Conservation (phyloP, 192 early-diverging fungal genomes). For the Thamnidium elegans region DNA sequence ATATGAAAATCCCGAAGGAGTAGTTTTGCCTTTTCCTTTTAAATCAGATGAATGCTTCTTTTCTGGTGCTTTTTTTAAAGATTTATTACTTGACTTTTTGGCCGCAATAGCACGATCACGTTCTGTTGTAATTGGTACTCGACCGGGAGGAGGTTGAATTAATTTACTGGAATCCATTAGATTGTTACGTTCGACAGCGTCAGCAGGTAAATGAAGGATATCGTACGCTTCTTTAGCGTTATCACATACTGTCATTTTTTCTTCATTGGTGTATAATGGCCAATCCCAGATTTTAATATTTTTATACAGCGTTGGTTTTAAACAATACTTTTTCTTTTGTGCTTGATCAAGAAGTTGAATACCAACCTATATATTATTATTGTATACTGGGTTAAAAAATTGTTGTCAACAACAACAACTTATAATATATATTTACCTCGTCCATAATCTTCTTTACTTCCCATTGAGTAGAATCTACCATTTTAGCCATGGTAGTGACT, state of each 20-base stretch:
- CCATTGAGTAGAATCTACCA: too few relatives aligned
- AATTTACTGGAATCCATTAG: conserved; percentile 4
- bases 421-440: too few relatives aligned
- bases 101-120: background rate
- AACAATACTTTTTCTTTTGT: conserved; percentile 11
- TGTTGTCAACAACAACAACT: too few relatives aligned
- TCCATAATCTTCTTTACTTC: too few relatives aligned
- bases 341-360: conserved; percentile 10
- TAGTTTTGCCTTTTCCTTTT: too few relatives aligned
- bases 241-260: conserved; percentile 15
- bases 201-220: conserved; percentile 14
- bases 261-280: conserved; percentile 21
- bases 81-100: too few relatives aligned
- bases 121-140: background rate
- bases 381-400: too few relatives aligned
- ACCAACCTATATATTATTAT: conserved; percentile 10
- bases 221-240: conserved; percentile 25
- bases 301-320: conserved; percentile 25
- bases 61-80: too few relatives aligned
- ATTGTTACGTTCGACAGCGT: conserved; percentile 21
- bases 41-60: too few relatives aligned
- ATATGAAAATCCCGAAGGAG: too few relatives aligned
- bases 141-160: conserved; percentile 16
- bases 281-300: conserved; percentile 33
- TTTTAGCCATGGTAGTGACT: too few relatives aligned